Conservation (phyloP, 2,329 filamentous ascomycete species). For the Diaporthe destruens region DNA sequence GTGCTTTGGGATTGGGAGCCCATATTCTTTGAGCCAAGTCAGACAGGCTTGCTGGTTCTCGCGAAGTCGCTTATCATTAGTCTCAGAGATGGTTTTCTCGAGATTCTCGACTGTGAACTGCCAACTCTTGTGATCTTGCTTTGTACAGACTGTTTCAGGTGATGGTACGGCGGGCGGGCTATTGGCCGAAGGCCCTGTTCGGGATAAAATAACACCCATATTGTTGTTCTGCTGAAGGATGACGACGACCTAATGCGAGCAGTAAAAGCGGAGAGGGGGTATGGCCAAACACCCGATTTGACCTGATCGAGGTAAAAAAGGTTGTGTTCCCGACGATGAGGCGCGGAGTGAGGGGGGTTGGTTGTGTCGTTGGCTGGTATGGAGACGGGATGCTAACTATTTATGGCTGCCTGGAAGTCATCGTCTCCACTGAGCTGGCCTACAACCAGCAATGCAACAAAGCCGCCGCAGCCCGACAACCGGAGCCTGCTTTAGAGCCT, state of each 20-base stretch:
- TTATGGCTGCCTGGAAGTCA: neutral
- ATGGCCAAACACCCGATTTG: neutral
- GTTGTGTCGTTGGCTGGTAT: neutral
- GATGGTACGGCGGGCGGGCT: neutral
- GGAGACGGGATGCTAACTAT: neutral
- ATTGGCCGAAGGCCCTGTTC: neutral
- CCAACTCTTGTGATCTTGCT: neutral
- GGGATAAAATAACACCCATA: neutral
- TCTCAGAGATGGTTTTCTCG: neutral
- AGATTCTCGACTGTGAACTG: neutral
- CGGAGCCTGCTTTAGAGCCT: too few species aligned
- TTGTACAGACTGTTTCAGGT: constrained; percentile 1
- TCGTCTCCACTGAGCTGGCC: too few species aligned
- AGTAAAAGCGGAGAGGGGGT: neutral
- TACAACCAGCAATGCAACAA: too few species aligned
- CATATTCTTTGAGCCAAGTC: neutral
- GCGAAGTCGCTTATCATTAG: neutral
- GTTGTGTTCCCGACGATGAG: neutral
- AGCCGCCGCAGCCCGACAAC: too few species aligned
- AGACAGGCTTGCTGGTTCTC: constrained; percentile 3
- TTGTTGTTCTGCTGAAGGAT: neutral
- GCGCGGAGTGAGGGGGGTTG: neutral
- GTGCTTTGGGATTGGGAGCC: neutral
- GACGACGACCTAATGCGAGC: neutral
- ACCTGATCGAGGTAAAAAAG: neutral